Evolutionary conservation across 2,329 filamentous ascomycete genomes (phyloP).

Genomic region (Cytospora piceae): DNA sequence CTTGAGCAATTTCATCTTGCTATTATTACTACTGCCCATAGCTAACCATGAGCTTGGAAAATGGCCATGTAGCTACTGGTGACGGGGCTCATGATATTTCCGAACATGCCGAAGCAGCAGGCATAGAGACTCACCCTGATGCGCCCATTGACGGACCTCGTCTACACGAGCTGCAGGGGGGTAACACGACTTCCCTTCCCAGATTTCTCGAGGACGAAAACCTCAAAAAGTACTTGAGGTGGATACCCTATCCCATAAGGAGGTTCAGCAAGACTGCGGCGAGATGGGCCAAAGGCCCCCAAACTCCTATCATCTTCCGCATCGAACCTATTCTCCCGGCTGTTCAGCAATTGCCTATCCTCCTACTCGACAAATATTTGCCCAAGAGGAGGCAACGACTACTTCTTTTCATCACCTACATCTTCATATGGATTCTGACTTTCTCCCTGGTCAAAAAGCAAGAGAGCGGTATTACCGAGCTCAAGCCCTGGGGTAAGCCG

Average conservation of each 20-base stretch:
- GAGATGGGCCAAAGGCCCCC: slow-evolving; percentile 60
- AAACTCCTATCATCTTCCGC: slow-evolving; percentile 52
- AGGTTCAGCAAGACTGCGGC: slow-evolving; percentile 47
- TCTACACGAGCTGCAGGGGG: slow-evolving; percentile 52
- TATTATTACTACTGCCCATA: neutral
- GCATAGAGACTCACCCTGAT: slow-evolving; percentile 36
- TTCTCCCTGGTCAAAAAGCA: slow-evolving; percentile 71
- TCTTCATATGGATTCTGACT: slow-evolving; percentile 68
- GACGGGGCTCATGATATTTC: slow-evolving; percentile 18
- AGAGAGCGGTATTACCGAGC: slow-evolving; percentile 61
- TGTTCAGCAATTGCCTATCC: slow-evolving; percentile 69
- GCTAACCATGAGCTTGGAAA: slow-evolving; percentile 22
- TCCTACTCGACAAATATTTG: slow-evolving; percentile 64
- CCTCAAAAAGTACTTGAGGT: slow-evolving; percentile 56
- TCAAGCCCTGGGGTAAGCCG: slow-evolving; percentile 70
- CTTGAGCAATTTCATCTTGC: neutral
- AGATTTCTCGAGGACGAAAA: slow-evolving; percentile 63
- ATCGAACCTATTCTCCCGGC: slow-evolving; percentile 66
- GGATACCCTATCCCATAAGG: slow-evolving; percentile 61
- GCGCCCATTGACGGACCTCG: slow-evolving; percentile 37
- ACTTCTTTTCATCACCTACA: slow-evolving; percentile 62
- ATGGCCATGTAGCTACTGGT: slow-evolving; percentile 22
- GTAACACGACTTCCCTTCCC: slow-evolving; percentile 53
- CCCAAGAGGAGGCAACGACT: slow-evolving; percentile 62
- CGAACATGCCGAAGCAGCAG: slow-evolving; percentile 9